Conservation (phyloP, 2,329 filamentous ascomycete genomes). For the Lachnellula occidentalis region DNA sequence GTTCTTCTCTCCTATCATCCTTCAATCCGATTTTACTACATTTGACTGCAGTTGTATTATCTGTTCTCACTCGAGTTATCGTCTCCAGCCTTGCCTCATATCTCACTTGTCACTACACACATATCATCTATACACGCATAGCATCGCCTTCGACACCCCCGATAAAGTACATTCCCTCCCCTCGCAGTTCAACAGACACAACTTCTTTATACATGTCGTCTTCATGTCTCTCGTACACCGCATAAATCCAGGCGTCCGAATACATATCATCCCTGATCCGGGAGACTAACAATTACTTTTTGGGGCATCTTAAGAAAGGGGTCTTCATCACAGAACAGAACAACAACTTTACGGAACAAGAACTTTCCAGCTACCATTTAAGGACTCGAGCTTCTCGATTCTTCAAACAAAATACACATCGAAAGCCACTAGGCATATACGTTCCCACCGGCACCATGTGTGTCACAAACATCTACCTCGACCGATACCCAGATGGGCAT, state of each 20-base stretch:
- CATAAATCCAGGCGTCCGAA: conserved; percentile 24
- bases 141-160: conserved; percentile 3
- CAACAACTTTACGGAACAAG: background rate
- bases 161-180: conserved; percentile 16
- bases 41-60: conserved; percentile 10
- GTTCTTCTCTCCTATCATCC: conserved; percentile 11
- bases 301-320: conserved; percentile 8
- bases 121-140: conserved; percentile 1
- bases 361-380: background rate
- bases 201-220: conserved; percentile 22
- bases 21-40: conserved; percentile 3
- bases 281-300: conserved; percentile 26
- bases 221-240: conserved; percentile 28
- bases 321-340: conserved; percentile 12
- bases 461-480: conserved; percentile 42
- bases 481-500: conserved; percentile 43
- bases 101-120: background rate
- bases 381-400: background rate
- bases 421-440: conserved; percentile 11
- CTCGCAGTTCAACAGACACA: conserved; percentile 10
- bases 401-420: background rate
- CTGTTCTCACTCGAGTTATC: background rate
- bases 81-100: background rate
- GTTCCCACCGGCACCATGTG: conserved; percentile 42
- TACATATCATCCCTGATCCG: conserved; percentile 27